Conservation (phyloP, 371 early-diverging fungal species). For the Mucor saturninus region DNA sequence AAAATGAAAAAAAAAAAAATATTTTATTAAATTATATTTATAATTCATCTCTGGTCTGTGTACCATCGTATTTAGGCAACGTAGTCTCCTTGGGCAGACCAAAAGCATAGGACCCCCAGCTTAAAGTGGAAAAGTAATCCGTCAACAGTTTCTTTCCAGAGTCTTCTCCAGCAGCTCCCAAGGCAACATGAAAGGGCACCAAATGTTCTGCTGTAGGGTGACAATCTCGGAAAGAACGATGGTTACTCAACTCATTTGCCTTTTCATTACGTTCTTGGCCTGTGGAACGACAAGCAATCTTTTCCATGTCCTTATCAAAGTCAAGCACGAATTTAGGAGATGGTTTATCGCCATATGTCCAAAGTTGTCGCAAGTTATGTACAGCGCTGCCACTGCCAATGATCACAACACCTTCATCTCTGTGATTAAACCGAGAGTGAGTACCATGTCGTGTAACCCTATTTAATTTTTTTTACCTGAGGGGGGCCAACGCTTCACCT, state of each 20-base stretch:
- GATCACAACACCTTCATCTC: constrained; percentile 59
- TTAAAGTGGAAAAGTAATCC: constrained; percentile 30
- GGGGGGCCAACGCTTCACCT: constrained; percentile 38
- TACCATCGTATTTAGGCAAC: constrained; percentile 20
- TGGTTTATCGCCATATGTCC: constrained; percentile 28
- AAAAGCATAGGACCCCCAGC: constrained; percentile 37
- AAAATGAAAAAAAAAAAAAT: neutral
- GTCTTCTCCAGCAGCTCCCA: constrained; percentile 42
- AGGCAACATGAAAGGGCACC: constrained; percentile 40
- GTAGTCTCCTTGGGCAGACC: constrained; percentile 26
- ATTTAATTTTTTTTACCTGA: constrained; percentile 28
- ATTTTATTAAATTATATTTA: neutral
- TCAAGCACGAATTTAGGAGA: constrained; percentile 32
- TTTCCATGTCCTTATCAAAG: constrained; percentile 36
- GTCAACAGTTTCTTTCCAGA: constrained; percentile 26
- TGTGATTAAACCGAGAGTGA: neutral
- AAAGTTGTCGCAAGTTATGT: constrained; percentile 58
- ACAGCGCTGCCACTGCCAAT: constrained; percentile 69
- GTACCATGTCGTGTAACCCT: neutral
- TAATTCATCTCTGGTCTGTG: constrained; percentile 6
- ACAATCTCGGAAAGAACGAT: constrained; percentile 33
- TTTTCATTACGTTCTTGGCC: constrained; percentile 31
- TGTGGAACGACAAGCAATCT: constrained; percentile 15
- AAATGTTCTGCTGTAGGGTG: constrained; percentile 52
- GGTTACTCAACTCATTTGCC: constrained; percentile 26